Percentiles rank a stretch among this genome's conserved stretches.
Evolutionary conservation across 2,329 filamentous ascomycete species (phyloP).

Genomic region (Fusarium napiforme): DNA sequence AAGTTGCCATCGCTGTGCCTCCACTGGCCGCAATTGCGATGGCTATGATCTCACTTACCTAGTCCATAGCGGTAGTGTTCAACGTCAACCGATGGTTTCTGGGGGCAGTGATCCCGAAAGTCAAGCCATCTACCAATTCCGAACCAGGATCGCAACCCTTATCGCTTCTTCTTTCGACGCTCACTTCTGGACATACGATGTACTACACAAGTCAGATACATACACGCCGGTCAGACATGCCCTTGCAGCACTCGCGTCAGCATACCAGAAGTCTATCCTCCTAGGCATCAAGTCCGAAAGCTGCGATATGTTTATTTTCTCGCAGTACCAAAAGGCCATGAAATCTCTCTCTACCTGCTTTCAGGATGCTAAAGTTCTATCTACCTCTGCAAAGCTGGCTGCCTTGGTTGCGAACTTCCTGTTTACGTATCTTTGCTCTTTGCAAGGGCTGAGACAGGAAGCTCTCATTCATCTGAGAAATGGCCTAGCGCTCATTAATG

Average conservation of each 20-base stretch:
- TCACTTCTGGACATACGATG: not conserved
- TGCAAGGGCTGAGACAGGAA: not conserved
- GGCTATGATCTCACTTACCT: not conserved
- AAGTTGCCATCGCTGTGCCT: not conserved
- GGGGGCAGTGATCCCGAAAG: not conserved
- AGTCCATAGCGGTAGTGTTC: fast-evolving
- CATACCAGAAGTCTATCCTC: not conserved
- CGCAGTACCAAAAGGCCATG: not conserved
- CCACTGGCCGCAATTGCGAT: not conserved
- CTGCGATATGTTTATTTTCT: constrained; percentile 1
- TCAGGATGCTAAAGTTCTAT: fast-evolving
- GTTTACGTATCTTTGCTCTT: not conserved
- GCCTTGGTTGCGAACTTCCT: not conserved
- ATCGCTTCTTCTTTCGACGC: not conserved
- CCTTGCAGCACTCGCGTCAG: not conserved
- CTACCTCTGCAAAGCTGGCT: not conserved
- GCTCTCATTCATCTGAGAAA: not conserved
- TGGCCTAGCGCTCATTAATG: not conserved
- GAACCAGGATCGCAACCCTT: not conserved
- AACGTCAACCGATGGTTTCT: not conserved
- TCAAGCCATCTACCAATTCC: constrained; percentile 8
- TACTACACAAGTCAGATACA: not conserved
- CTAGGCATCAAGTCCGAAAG: not conserved
- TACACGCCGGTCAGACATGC: not conserved
- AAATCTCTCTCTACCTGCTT: not conserved